Evolutionary conservation across 2,329 filamentous ascomycete species (phyloP), one percentile per base, ranked within the genome.

Genomic region (Fusarium lyarnte): DNA sequence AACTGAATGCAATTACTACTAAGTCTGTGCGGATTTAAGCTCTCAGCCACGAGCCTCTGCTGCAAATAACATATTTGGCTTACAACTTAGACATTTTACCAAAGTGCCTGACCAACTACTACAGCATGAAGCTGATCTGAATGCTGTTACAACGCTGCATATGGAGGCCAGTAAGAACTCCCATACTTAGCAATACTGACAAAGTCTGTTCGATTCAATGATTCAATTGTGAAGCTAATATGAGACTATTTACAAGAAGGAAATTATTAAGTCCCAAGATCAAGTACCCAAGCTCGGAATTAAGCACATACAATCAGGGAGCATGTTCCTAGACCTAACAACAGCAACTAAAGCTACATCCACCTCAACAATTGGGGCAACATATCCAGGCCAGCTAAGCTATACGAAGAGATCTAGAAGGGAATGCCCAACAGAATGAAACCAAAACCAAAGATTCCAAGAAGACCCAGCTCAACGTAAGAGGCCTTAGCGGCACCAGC

Each of bases 121-220:
- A 25, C 25, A 25, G 25, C 25, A 25, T 5, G 25, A 25, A 25
- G 25, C 5, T 25, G 25, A 25, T 5, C 10, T 13, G 6, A 5
- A 23, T 5, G 13, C 3, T 16, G 8, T n/a, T 13, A 5, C n/a
- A 14, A 10, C 6, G 21, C 29, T 10, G 5, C 23, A 29, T 9
- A 29, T 10, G 6, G 6, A 16, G 16, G 9, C 14, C 21, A 11
- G 35, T n/a, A 2, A 7, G 0, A 4, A 13, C 9, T 17, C 13
- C 5, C 21, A 29, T n/a, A 19, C 4, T 19, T 0, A 3, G 25
- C 16, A 19, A 4, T 19, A 5, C 5, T 38, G n/a, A 39, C 7
- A 27, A 2, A n/a, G 5, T 11, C 2, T 2, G 6, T 39, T 13
- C 10, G 35, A 39, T n/a, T 13, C 9, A 1, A n/a, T 5, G 3